Evolutionary conservation across 805 yeast genomes (phyloP).

Genomic region (Nakazawaea ishiwadae): DNA sequence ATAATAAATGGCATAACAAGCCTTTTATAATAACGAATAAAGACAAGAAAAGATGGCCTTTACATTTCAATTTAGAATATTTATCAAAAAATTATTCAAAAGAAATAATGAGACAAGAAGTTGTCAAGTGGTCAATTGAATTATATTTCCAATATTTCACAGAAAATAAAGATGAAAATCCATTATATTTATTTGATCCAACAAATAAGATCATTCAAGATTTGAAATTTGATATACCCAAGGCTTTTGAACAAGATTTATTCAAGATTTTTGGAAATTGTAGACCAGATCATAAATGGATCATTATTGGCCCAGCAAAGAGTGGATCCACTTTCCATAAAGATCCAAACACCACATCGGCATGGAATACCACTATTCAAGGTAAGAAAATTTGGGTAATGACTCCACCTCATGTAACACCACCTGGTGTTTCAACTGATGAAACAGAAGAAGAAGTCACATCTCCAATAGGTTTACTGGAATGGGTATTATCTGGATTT

Average conservation of each 20-base stretch:
- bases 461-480: constrained; percentile 88
- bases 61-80: constrained; percentile 42
- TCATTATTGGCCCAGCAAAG: constrained; percentile 76
- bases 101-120: constrained; percentile 74
- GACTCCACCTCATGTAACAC: constrained; percentile 72
- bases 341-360: constrained; percentile 87
- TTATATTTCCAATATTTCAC: constrained; percentile 58
- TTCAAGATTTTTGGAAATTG: constrained; percentile 54
- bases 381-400: constrained; percentile 86
- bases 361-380: constrained; percentile 78
- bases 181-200: constrained; percentile 83
- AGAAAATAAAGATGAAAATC: constrained; percentile 72
- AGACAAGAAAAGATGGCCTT: constrained; percentile 49
- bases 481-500: constrained; percentile 83
- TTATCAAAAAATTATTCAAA: constrained; percentile 52
- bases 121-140: constrained; percentile 71
- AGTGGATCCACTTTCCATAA: constrained; percentile 91
- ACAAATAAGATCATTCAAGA: constrained; percentile 60
- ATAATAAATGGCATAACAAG: constrained; percentile 33
- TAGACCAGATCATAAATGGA: constrained; percentile 91
- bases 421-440: constrained; percentile 84
- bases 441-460: constrained; percentile 83
- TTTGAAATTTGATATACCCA: constrained; percentile 53
- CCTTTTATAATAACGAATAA: constrained; percentile 60
- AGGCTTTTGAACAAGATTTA: constrained; percentile 51